Conservation (phyloP, 192 early-diverging fungal species). For the Coemansia sp. region DNA sequence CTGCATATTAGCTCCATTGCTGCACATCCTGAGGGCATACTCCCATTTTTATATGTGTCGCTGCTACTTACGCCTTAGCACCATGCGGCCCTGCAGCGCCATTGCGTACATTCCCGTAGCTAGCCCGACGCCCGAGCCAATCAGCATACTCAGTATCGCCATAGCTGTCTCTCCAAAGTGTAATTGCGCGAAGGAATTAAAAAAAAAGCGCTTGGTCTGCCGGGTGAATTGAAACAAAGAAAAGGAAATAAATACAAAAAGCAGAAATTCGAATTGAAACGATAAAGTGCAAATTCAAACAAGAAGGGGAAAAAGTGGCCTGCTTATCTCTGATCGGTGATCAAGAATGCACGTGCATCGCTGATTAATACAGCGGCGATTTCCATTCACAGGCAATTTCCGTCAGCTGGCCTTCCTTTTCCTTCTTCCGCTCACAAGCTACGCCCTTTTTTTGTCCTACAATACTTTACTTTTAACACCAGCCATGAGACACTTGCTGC, state of each 20-base stretch:
- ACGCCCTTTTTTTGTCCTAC: not conserved
- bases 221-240: not conserved
- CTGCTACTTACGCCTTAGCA: conserved; percentile 27
- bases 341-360: not conserved
- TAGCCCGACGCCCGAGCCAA: conserved; percentile 38
- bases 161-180: not conserved
- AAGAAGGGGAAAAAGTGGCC: no score
- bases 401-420: no score
- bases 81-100: conserved; percentile 32
- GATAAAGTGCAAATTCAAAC: not conserved
- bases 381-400: no score
- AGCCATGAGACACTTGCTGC: not conserved
- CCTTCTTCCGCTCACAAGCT: not conserved
- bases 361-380: not conserved
- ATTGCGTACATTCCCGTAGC: conserved; percentile 45
- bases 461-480: not conserved
- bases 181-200: not conserved
- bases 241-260: not conserved
- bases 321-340: not conserved
- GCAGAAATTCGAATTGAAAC: not conserved
- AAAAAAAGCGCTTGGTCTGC: not conserved
- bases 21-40: not conserved
- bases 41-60: not conserved
- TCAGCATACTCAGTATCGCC: conserved; percentile 27
- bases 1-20: no score